Conservation (phyloP, 306 rosid genomes). For the Sicyos edulis region DNA sequence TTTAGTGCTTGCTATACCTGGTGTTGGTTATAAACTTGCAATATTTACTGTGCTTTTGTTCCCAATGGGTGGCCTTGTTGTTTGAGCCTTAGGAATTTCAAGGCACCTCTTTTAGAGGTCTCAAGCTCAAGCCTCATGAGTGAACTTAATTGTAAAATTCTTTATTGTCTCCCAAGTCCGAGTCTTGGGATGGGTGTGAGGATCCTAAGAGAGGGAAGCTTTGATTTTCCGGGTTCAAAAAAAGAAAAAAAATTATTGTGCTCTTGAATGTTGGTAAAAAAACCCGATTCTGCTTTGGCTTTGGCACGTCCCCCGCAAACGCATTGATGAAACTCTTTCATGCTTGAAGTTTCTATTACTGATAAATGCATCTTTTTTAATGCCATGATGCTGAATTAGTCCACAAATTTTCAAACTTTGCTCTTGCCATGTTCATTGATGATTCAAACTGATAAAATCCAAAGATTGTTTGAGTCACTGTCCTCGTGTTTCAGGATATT, state of each 20-base stretch:
- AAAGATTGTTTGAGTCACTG: conserved; percentile 5
- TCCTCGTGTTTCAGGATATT: neutral
- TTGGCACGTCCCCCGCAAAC: neutral
- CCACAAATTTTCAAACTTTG: conserved; percentile 1
- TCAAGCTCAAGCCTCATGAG: too few species aligned
- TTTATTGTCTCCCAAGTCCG: too few species aligned
- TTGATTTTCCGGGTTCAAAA: too few species aligned
- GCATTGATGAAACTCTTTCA: neutral
- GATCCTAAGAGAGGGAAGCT: too few species aligned
- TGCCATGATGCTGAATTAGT: neutral
- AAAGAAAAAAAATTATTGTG: too few species aligned
- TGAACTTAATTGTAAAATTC: too few species aligned
- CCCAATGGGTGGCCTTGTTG: too few species aligned
- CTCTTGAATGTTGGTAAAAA: neutral
- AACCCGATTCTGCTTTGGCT: neutral
- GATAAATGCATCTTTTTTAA: neutral
- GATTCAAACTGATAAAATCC: conserved; percentile 5
- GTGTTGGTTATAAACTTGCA: neutral
- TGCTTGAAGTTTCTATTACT: neutral
- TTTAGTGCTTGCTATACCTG: neutral
- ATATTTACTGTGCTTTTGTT: neutral
- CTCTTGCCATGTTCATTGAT: neutral
- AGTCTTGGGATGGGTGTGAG: too few species aligned
- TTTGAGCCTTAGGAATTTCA: too few species aligned
- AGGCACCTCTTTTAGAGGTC: too few species aligned